Evolutionary conservation across 1,284 basidiomycete genomes (phyloP).

Genomic region (Rhodotorula sp.): DNA sequence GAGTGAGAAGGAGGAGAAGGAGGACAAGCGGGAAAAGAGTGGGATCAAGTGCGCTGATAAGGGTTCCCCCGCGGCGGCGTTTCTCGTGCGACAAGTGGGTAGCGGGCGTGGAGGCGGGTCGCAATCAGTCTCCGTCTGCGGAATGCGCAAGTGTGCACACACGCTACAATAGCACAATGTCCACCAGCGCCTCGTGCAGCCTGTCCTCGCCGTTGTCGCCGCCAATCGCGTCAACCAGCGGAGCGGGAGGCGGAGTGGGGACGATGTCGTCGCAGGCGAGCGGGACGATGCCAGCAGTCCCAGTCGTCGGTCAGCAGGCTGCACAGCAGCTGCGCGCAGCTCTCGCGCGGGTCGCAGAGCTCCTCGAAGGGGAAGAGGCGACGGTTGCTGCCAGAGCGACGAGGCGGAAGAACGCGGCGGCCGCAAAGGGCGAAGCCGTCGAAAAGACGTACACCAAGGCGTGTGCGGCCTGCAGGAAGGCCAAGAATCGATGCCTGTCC

Average conservation of each 20-base stretch:
- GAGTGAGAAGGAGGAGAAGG: background rate
- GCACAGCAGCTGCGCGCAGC: background rate
- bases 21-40: background rate
- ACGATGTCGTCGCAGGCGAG: background rate
- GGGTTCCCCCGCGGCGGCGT: background rate
- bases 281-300: background rate
- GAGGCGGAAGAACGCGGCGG: background rate
- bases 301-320: background rate
- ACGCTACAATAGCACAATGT: too few relatives aligned
- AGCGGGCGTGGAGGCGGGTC: too few relatives aligned
- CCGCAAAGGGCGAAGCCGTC: background rate
- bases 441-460: background rate
- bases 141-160: too few relatives aligned
- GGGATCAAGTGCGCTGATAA: background rate
- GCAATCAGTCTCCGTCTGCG: too few relatives aligned
- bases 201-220: too few relatives aligned
- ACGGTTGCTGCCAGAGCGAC: background rate
- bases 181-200: too few relatives aligned
- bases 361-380: background rate
- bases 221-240: too few relatives aligned
- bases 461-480: slow-evolving; percentile 12
- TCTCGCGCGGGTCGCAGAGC: background rate
- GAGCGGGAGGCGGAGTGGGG: too few relatives aligned
- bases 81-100: too few relatives aligned
- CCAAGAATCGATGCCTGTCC: slow-evolving; percentile 10